Base-by-base conservation (phyloP, 805 yeast species). In the Pichia deserticola region DNA sequence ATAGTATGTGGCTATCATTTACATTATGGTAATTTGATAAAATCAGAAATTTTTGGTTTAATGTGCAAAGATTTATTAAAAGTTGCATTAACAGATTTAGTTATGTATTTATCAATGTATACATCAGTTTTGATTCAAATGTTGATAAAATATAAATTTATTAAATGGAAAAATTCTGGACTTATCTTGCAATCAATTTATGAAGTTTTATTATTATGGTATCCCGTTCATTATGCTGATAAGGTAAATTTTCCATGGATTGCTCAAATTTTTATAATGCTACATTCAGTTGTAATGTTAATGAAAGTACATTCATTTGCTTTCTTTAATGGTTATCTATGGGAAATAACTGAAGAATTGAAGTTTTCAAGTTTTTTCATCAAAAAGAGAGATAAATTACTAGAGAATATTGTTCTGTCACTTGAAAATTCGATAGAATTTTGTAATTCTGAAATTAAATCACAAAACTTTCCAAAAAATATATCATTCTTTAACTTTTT, bases 281-380 rank as follows among this genome's bases (percentile, higher is more conserved):
- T 93, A 46, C 99, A 93, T 63, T 79, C 89, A 10, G 71, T 89
- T 44, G 98, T 93, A 2, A 71, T 89, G 55, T 63, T 95, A 57
- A 93, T 93, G 99, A 93, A 93, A 64, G 84, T 85, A 81, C 98
- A 93, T 65, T 89, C 98, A 2, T 93, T 83, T 63, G 88, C 88
- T 2, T 89, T 86, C 60, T 93, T 82, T 69, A 90, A 90, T 61
- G 99, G 98, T 0, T 89, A 92, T 63, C 69, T 93, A 51, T 87
- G 95, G 89, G 68, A 64, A 35, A 78, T 84, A 41, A 59, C 64
- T 27, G 65, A 70, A 13, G 92, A 86, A 60, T 67, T 84, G 41
- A 57, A 71, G 3, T 75, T 71, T 51, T 77, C 87, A 0, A 68
- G 68, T 49, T 59, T 52, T 3, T 73, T 74, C 44, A 57, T 80